Evolutionary conservation across 164 flowering plant species (phyloP), one percentile per base, ranked within the genome.

Genomic region (Annona cherimola): DNA sequence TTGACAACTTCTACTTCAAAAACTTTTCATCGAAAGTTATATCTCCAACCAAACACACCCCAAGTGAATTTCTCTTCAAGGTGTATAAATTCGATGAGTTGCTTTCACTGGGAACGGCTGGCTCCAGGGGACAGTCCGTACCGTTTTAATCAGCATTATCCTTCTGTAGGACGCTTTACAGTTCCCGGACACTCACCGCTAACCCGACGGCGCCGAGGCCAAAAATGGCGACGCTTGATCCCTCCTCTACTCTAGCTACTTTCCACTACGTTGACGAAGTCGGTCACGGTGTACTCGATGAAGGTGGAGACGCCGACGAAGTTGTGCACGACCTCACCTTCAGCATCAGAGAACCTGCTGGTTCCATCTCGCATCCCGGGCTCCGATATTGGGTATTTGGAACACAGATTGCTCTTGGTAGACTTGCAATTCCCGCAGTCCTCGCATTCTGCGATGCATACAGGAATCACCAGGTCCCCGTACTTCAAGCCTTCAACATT

Each of bases 131-230:
- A 26, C 35, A 26, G 35, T 26, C 35, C 35, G 35, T 26, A 26
- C 35, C 35, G 35, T 26, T 26, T 26, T 26, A 26, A 26, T 26
- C 35, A 26, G 35, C 35, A 26, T 26, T 26, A 26, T 26, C 35
- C 35, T 26, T 0, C 35, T 26, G 35, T 26, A 26, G 35, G 35
- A 26, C 35, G 35, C 35, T 26, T 26, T 26, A 26, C 35, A 20
- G 35, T 26, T 26, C 35, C 0, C 35, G 3, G 20, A 1, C 40
- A 46, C 67, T 74, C 79, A 90, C 96, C 76, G 93, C 93, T 39
- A 90, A 82, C 45, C 96, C 96, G 18, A 89, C 80, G 3, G 88
- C 76, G 43, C 96, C 93, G 0, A 90, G 84, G 0, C 95, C 95
- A 57, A 90, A 87, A 5, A 90, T 81, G 4, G 83, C 93, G 1